Conservation (phyloP, 164 flowering plant species). For the Vitis rotundifolia region DNA sequence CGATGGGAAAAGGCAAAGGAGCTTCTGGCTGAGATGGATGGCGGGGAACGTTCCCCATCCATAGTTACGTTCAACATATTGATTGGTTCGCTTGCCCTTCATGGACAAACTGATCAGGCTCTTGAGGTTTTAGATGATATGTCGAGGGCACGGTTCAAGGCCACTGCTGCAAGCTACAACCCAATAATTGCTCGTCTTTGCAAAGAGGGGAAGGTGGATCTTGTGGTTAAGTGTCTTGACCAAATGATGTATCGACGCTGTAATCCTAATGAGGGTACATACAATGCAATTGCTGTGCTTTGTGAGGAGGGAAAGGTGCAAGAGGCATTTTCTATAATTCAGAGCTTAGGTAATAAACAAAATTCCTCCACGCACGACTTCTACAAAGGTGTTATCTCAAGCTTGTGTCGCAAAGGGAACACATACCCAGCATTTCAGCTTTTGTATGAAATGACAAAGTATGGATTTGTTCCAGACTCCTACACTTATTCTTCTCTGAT, state of each 20-base stretch:
- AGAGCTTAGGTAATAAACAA: conserved; percentile 56
- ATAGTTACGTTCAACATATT: conserved; percentile 75
- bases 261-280: conserved; percentile 79
- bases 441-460: conserved; percentile 69
- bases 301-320: conserved; percentile 61
- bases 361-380: conserved; percentile 49
- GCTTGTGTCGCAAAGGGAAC: conserved; percentile 84
- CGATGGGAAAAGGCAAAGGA: conserved; percentile 78
- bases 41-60: conserved; percentile 59
- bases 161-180: conserved; percentile 71
- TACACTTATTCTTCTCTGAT: conserved; percentile 73
- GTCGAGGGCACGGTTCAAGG: conserved; percentile 43
- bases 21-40: conserved; percentile 79
- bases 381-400: conserved; percentile 58
- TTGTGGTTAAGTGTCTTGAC: conserved; percentile 58
- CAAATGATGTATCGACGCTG: conserved; percentile 59
- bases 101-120: conserved; percentile 65
- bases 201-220: conserved; percentile 65
- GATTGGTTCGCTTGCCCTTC: conserved; percentile 67
- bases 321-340: conserved; percentile 76
- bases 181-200: conserved; percentile 71
- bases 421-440: conserved; percentile 78
- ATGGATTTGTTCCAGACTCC: conserved; percentile 74
- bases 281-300: conserved; percentile 70
- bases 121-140: conserved; percentile 68